Conservation (phyloP, 2,329 filamentous ascomycete species). For the Diaporthe velutina region DNA sequence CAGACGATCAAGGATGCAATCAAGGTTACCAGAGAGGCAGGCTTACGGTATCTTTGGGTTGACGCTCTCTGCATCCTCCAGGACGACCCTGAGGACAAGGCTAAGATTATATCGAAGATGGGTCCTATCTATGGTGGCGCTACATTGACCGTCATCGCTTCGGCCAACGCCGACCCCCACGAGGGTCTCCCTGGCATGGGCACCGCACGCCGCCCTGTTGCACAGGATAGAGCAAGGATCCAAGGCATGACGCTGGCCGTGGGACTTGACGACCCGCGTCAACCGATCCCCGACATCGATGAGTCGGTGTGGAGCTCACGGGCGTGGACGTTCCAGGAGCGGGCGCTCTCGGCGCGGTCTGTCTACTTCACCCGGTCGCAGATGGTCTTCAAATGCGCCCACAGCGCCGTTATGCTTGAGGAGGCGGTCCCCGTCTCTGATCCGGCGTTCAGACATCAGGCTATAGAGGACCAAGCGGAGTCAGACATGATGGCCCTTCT, state of each 20-base stretch:
- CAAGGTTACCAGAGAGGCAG: background rate
- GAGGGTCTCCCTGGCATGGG: background rate
- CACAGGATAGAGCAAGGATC: background rate
- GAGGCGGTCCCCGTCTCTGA: background rate
- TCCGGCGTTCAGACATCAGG: background rate
- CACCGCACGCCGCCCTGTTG: background rate
- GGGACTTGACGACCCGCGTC: background rate
- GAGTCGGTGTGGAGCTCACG: background rate
- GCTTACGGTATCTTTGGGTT: conserved; percentile 33
- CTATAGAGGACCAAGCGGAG: background rate
- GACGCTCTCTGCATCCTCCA: conserved; percentile 39
- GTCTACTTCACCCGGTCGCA: background rate
- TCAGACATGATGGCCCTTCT: background rate
- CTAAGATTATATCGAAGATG: background rate
- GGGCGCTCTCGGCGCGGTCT: conserved; percentile 11
- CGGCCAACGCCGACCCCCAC: background rate
- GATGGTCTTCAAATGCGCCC: background rate
- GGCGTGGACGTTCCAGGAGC: conserved; percentile 35
- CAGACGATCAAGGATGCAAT: background rate
- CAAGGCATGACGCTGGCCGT: background rate
- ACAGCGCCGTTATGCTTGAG: background rate
- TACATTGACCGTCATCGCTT: background rate
- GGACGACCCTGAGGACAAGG: conserved; percentile 19
- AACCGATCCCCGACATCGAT: background rate
- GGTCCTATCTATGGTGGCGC: background rate